These are phyloP conservation scores for Aspergillus piperis DNA, from an alignment of 2,329 filamentous ascomycete species.

Conservation along the genomic window DNA sequence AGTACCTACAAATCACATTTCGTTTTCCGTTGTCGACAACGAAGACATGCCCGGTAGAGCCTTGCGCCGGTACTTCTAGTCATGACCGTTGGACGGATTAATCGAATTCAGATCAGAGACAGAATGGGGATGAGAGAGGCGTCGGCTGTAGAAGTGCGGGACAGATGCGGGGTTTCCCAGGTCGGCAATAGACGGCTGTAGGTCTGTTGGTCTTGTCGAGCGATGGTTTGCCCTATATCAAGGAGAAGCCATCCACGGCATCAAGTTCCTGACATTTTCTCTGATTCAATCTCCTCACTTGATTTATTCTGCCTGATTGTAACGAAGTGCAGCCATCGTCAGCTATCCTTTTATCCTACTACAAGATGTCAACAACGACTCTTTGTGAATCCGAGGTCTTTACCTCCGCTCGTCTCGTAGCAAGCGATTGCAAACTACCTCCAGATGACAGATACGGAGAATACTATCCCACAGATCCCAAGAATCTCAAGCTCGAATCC, in stretches of 20 bases:
- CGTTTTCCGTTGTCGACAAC: slow-evolving; percentile 16
- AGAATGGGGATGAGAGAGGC: no score
- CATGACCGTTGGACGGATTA: background rate
- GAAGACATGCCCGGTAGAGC: slow-evolving; percentile 16
- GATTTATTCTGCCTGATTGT: background rate
- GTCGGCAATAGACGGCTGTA: slow-evolving; percentile 4
- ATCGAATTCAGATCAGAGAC: background rate
- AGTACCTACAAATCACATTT: slow-evolving; percentile 19
- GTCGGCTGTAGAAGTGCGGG: background rate
- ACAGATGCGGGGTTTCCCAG: background rate
- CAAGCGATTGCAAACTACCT: background rate
- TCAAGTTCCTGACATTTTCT: no score
- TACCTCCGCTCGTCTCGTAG: background rate
- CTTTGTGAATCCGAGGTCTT: background rate
- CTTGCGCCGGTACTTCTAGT: slow-evolving; percentile 4
- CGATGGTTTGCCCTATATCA: background rate
- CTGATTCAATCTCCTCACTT: no score
- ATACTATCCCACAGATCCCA: background rate
- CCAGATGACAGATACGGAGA: background rate
- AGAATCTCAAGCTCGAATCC: background rate
- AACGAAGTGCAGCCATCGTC: no score
- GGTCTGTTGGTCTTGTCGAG: background rate
- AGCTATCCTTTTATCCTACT: no score
- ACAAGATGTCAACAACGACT: background rate
- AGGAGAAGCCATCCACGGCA: no score